Base-by-base conservation (phyloP, 2,329 filamentous ascomycete genomes). In the Drechslera avenae region DNA sequence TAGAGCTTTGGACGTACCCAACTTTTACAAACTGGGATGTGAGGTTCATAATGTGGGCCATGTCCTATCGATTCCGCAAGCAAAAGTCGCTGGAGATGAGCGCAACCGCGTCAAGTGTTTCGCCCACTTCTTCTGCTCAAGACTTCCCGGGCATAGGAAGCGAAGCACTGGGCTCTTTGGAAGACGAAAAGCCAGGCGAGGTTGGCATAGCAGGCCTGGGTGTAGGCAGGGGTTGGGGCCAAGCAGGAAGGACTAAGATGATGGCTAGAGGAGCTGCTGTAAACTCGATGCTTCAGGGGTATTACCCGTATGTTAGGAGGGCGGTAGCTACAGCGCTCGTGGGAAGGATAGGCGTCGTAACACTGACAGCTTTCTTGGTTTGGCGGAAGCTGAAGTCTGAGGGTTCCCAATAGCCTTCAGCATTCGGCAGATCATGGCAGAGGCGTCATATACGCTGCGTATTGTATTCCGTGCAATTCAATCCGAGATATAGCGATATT, bases 21-120 rank as follows among this genome's bases (percentile, higher is more conserved):
- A 88, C 84, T 1, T 88, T 89, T 64, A 87, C 85, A 0, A 78
- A 82, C 1, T 78, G 78, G 49, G 86, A 89, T 61, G 76, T 88
- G 3, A 76, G 81, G 5, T 73, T 84, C 26, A 74, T 84, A 9
- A 79, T 88, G 46, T 85, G 80, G 75, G 64, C 85, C 8, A 71
- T 87, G 63, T 87, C 85, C 0, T 81, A 81, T 55, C 72, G 74
- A 5, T 81, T 88, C 62, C 81, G 73, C 4, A 59, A 56, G 18
- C 66, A 66, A 34, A 75, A 73, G 50, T 64, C 63, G 13, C 41
- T 59, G 16, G 70, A 71, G 35, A 68, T 72, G 65, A 56, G 55
- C 3, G 51, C 57, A n/a, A 50, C 43, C 4, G 36, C 46, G 14
- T 51, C 57, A 2, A 54, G 49, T 18, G 44, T 50, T 2, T 47